Conservation (phyloP, 257 asterid species). For the Scutellaria barbata region DNA sequence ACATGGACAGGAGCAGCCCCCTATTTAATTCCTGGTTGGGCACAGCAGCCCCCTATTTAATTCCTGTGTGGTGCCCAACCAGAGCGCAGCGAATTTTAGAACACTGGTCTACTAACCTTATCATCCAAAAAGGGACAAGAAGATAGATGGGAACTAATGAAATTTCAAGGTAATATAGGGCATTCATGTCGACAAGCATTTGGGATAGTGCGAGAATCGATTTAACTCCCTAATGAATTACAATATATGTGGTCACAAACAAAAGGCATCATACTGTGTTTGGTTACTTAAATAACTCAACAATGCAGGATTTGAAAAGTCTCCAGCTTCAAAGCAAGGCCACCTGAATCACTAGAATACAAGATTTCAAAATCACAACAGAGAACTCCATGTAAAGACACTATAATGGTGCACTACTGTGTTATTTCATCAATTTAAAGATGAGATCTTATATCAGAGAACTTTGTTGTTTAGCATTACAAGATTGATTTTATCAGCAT, state of each 20-base stretch:
- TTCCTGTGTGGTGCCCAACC: too few species aligned
- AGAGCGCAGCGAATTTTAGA: too few species aligned
- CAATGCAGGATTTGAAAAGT: background rate
- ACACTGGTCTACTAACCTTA: background rate
- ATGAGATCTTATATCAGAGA: background rate
- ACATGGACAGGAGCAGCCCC: too few species aligned
- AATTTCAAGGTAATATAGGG: conserved; percentile 11
- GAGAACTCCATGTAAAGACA: background rate
- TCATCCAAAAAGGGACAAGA: conserved; percentile 4
- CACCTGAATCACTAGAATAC: background rate
- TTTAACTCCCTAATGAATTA: background rate
- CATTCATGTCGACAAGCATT: conserved; percentile 8
- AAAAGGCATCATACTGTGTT: background rate
- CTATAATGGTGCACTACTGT: background rate
- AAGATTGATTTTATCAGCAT: background rate
- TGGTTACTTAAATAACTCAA: background rate
- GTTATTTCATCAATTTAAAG: background rate
- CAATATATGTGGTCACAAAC: background rate
- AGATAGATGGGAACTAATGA: background rate
- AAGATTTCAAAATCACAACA: conserved; percentile 1
- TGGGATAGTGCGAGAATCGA: conserved; percentile 1
- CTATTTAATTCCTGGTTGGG: too few species aligned
- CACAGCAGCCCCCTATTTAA: too few species aligned
- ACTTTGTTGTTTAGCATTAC: background rate
- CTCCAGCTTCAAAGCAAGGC: conserved; percentile 3